Percentiles rank a stretch among this genome's conserved stretches.
phyloP scores from a whole-genome alignment of 352 stramenopile genomes.

The Phytophthora tentaculata region DNA sequence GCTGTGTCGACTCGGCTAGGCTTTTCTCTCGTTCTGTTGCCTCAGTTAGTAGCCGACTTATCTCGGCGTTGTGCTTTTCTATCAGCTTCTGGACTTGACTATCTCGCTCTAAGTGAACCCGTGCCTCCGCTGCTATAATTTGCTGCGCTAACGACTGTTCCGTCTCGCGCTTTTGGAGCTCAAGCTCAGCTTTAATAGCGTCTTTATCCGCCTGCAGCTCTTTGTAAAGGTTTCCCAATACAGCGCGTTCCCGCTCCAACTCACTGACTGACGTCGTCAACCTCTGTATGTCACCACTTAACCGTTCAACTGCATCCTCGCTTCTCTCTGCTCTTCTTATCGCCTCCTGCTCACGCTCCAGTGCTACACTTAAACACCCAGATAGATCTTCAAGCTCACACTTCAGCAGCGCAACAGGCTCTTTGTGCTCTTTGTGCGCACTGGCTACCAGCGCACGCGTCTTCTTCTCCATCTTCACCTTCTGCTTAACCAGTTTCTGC shows the following conservation, averaged over 20 bases:
- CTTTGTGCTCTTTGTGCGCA: conserved; percentile 28
- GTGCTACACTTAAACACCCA: conserved; percentile 15
- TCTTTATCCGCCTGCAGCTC: conserved; percentile 37
- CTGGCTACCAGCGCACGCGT: conserved; percentile 41
- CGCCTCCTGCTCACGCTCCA: conserved; percentile 25
- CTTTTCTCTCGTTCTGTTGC: conserved; percentile 12
- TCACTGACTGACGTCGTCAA: conserved; percentile 10
- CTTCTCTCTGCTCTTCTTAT: conserved; percentile 22
- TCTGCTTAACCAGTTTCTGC: conserved; percentile 46
- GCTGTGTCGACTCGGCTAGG: conserved; percentile 10
- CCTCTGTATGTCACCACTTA: conserved; percentile 28
- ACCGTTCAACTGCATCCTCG: conserved; percentile 22
- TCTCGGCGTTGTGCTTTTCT: conserved; percentile 49
- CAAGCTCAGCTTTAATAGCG: conserved; percentile 21
- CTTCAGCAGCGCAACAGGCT: conserved; percentile 23
- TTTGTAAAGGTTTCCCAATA: conserved; percentile 16
- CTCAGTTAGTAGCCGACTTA: conserved; percentile 31
- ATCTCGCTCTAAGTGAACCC: conserved; percentile 51
- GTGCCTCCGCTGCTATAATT: conserved; percentile 40
- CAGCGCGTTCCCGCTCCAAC: conserved; percentile 29
- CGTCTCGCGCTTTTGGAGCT: conserved; percentile 37
- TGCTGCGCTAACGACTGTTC: conserved; percentile 41
- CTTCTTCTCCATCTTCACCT: conserved; percentile 65
- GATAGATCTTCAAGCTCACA: conserved; percentile 27
- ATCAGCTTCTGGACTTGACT: conserved; percentile 40